Evolutionary conservation across 169 alveolate species (phyloP), one percentile per base, ranked within the genome.

Genomic region (Plasmodium knowlesi): DNA sequence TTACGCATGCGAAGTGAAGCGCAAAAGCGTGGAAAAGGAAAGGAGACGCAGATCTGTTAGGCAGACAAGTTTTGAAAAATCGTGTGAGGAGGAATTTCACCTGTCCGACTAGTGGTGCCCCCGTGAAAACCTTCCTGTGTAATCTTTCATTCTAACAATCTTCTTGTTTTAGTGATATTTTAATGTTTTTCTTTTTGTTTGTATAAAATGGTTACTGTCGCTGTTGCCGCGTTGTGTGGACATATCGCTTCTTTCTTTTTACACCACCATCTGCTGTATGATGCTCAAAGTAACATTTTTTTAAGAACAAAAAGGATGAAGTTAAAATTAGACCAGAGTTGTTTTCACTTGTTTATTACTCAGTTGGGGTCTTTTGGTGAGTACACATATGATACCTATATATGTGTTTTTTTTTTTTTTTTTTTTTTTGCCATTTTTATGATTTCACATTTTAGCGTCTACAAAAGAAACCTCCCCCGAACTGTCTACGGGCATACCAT

Each of bases 21-120:
- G 95, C 54, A 91, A 91, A 82, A 91, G 95, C 37, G 39, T 82
- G 25, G 95, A 91, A 71, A 54, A 88, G 39, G 82, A 88, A 41
- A 25, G 28, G 53, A 39, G 32, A 50, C 76, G 76, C 5, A 88
- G 72, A 57, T 88, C 34, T 76, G 22, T 78, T 39, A 76, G 34
- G 71, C 3, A 39, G 14, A 41, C 32, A 37, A 88, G 86, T 79
- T 67, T 79, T 43, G 90, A 88, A 34, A 61, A 39, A 25, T 50
- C 82, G 19, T 67, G 73, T 61, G 85, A 88, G 37, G 92, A 19
- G 74, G 95, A 91, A 81, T 76, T 91, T 81, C 85, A 91, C 5
- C 57, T 43, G 5, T 89, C 85, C 22, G 94, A 79, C 41, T 89
- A 79, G 85, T 14, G 53, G 19, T 34, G 74, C 41, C 67, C 28